Conservation (phyloP, 2,329 filamentous ascomycete species). For the Emergomyces pasteurianus region DNA sequence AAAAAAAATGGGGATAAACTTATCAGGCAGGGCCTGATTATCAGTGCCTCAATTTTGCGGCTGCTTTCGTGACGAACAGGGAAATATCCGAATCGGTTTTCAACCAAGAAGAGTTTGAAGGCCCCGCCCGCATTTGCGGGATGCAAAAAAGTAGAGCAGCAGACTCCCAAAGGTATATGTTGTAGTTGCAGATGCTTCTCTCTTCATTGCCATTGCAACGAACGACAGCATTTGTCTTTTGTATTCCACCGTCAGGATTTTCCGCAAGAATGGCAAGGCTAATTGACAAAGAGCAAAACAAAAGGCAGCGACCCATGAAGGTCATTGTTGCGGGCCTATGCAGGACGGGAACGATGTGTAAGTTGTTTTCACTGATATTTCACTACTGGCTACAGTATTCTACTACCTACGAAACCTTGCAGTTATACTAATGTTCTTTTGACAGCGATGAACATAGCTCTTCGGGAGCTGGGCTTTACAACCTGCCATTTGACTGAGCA, state of each 20-base stretch:
- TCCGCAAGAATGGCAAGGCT: not conserved
- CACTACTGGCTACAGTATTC: not conserved
- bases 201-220: not conserved
- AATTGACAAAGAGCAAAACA: not conserved
- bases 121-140: not conserved
- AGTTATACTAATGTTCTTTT: not conserved
- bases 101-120: not conserved
- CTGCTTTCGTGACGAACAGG: not conserved
- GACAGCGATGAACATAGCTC: constrained; percentile 1
- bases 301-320: not conserved
- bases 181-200: not conserved
- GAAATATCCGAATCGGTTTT: not conserved
- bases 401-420: no score
- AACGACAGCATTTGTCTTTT: not conserved
- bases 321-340: constrained; percentile 1
- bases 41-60: not conserved
- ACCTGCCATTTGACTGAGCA: constrained; percentile 2
- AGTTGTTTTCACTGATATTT: not conserved
- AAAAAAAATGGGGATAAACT: not conserved
- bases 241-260: not conserved
- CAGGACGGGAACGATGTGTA: constrained; percentile 3
- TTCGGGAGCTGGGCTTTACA: not conserved
- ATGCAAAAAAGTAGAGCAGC: not conserved
- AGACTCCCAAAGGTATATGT: not conserved
- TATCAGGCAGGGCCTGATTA: not conserved